phyloP scores from a whole-genome alignment of 495 filamentous ascomycete species.

The Letharia lupina region DNA sequence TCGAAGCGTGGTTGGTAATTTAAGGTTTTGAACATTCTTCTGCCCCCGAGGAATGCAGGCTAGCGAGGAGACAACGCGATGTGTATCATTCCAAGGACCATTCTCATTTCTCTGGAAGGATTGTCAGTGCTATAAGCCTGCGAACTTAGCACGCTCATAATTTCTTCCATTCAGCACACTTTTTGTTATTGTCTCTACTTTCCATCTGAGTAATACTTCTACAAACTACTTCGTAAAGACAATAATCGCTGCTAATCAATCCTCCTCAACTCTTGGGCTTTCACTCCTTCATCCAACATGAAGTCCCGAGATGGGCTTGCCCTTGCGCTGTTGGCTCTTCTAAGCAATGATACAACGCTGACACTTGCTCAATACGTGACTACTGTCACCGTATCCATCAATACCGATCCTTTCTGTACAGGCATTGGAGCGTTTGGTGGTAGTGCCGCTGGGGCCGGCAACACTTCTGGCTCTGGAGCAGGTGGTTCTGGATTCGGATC shows the following conservation, averaged over 20 bases:
- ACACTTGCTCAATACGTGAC: neutral
- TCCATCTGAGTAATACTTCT: neutral
- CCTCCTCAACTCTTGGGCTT: no score
- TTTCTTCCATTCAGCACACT: neutral
- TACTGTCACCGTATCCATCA: neutral
- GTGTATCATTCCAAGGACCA: neutral
- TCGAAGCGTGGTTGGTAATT: neutral
- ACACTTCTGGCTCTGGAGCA: neutral
- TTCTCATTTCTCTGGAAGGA: neutral
- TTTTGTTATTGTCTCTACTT: neutral
- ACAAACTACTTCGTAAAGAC: neutral
- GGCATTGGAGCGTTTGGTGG: neutral
- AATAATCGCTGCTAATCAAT: neutral
- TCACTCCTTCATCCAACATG: neutral
- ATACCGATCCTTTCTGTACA: neutral
- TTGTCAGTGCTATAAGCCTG: neutral
- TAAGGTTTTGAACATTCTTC: neutral
- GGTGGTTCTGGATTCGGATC: neutral
- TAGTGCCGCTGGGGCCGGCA: neutral
- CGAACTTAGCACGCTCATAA: neutral
- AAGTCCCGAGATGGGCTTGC: neutral
- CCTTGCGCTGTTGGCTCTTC: neutral
- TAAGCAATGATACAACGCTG: neutral
- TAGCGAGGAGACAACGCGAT: neutral
- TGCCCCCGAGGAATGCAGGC: conserved; percentile 1